Evolutionary conservation across 495 filamentous ascomycete species (phyloP).

Genomic region (Penicillium coprophilum): DNA sequence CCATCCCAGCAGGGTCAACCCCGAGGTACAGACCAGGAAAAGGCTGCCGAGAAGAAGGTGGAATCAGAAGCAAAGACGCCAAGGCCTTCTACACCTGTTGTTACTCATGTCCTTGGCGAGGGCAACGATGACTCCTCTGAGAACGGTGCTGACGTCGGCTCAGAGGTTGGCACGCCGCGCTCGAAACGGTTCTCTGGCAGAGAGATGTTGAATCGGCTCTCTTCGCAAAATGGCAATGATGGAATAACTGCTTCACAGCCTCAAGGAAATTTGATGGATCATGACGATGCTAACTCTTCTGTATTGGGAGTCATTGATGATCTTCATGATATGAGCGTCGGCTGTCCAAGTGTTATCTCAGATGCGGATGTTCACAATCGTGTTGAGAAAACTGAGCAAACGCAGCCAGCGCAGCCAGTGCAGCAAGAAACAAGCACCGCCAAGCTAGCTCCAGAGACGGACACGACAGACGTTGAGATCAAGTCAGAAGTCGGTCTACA

Average conservation of each 20-base stretch:
- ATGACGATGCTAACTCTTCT: slow-evolving; percentile 30
- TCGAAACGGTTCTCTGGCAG: slow-evolving; percentile 33
- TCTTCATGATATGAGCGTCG: slow-evolving; percentile 19
- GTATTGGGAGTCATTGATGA: slow-evolving; percentile 31
- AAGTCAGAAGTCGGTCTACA: slow-evolving; percentile 1
- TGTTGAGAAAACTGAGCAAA: neutral
- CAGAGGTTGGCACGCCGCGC: slow-evolving; percentile 32
- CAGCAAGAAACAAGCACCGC: neutral
- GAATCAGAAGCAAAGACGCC: neutral
- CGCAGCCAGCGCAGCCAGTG: neutral
- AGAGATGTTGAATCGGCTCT: slow-evolving; percentile 22
- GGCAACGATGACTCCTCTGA: slow-evolving; percentile 35
- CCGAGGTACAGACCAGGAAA: neutral
- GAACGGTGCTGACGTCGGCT: slow-evolving; percentile 38
- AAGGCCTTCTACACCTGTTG: slow-evolving; percentile 11
- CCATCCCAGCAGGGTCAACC: slow-evolving; percentile 6
- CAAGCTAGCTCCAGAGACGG: neutral
- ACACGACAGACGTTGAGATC: neutral
- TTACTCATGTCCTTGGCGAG: slow-evolving; percentile 17
- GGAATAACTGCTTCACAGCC: slow-evolving; percentile 20
- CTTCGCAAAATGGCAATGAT: slow-evolving; percentile 16
- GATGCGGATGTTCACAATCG: slow-evolving; percentile 5
- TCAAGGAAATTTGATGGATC: slow-evolving; percentile 26
- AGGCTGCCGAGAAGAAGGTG: neutral
- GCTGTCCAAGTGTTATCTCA: slow-evolving; percentile 20